Base-by-base conservation (phyloP, 1,139 yeast genomes). In the Candida freyschussii region DNA sequence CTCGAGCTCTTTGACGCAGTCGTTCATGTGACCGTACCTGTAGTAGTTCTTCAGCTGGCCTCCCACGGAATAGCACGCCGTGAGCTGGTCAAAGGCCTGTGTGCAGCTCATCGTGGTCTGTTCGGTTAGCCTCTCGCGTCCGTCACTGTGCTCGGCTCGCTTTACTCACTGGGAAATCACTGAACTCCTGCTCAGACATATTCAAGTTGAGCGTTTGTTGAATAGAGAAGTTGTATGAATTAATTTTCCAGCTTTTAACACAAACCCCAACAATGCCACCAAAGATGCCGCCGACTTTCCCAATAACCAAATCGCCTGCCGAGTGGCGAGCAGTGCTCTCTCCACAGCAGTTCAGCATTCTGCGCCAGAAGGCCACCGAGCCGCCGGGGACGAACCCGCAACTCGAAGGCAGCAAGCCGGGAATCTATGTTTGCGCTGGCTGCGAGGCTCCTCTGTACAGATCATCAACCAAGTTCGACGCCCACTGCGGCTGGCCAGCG, bases 401-500 rank as follows among this genome's bases (percentile, higher is more conserved):
- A 53, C 40, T 58, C 21, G 41, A 52, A 25, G 60, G 65, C 58
- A 69, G 59, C 44, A 68, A 53, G 3, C 46, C 51, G 2, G 97
- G 96, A 0, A 63, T 72, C 5, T 91, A 86, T 55, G 65, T 66
- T 36, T 91, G 99, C 62, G 96, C 82, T 1, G 97, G 80, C 9
- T 91, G 98, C 56, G 70, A 67, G 30, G 65, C 72, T 29, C 95
- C 96, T 7, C 62, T 91, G 24, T 91, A 91, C 59, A 70, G 71
- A 43, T 78, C 95, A 21, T 66, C 69, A 27, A 72, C 96, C 11
- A 91, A 91, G 60, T 91, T 93, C 50, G 77, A 80, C 39, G 75
- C 95, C 14, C 87, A 86, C 35, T 91, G 98, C 59, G 98, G 98
- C 3, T 91, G 98, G 98, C 98, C 98, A 0, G 87, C 96, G 0